These are phyloP conservation scores for Fomitopsis serialis DNA, from an alignment of 768 basidiomycete species.

Conservation along the genomic window DNA sequence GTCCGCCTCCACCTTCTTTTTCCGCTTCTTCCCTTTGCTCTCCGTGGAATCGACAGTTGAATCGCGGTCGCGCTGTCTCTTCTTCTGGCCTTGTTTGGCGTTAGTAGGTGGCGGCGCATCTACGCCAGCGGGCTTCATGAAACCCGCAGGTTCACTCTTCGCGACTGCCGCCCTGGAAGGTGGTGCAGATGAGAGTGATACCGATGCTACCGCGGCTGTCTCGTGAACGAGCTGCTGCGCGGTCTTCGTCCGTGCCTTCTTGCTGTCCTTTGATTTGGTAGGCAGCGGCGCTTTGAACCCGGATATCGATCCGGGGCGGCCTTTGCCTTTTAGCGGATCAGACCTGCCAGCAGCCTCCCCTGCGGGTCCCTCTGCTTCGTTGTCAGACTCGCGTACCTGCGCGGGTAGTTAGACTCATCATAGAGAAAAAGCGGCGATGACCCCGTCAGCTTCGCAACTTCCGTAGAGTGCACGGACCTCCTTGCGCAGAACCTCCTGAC, in stretches of 20 bases:
- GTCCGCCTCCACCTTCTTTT: conserved; percentile 12
- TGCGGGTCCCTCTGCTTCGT: background rate
- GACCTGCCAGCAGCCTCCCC: background rate
- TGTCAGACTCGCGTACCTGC: background rate
- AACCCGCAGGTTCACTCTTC: conserved; percentile 17
- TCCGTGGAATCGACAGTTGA: background rate
- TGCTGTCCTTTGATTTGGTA: conserved; percentile 10
- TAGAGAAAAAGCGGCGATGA: too few species aligned
- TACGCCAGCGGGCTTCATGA: conserved; percentile 54
- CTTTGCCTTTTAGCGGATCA: conserved; percentile 1
- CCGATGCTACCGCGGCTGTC: background rate
- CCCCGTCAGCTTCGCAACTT: background rate
- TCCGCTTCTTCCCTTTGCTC: conserved; percentile 13
- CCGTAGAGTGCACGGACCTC: conserved; percentile 14
- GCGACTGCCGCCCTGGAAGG: background rate
- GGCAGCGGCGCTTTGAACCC: conserved; percentile 18
- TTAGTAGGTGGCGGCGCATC: conserved; percentile 34
- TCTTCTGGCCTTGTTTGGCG: background rate
- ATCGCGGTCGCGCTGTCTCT: conserved; percentile 11
- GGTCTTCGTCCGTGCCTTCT: conserved; percentile 14
- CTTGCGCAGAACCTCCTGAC: conserved; percentile 36
- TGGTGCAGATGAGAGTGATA: background rate
- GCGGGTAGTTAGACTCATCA: background rate
- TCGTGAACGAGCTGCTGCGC: conserved; percentile 22
- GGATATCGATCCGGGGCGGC: conserved; percentile 18